These are phyloP conservation scores for Mortierella claussenii DNA, from an alignment of 192 early-diverging fungal species.

Conservation along the genomic window DNA sequence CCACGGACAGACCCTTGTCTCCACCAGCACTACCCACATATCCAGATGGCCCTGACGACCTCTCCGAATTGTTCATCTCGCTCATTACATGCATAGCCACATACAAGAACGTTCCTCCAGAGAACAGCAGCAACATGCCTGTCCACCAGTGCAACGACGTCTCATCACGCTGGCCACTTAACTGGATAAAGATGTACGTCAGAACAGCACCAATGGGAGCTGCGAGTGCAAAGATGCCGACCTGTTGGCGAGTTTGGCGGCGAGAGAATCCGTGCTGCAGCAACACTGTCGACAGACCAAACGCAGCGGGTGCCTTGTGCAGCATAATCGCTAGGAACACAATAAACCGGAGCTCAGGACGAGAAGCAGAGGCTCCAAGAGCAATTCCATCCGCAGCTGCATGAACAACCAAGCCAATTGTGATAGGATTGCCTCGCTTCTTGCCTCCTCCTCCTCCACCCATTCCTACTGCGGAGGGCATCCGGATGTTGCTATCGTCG, in stretches of 20 bases:
- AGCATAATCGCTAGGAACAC: constrained; percentile 96
- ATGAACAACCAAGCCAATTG: constrained; percentile 96
- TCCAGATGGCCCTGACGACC: constrained; percentile 14
- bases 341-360: constrained; percentile 72
- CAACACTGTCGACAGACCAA: constrained; percentile 90
- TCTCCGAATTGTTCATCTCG: constrained; percentile 57
- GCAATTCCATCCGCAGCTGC: constrained; percentile 96
- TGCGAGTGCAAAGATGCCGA: constrained; percentile 82
- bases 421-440: constrained; percentile 64
- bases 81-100: constrained; percentile 84
- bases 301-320: constrained; percentile 95
- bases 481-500: constrained; percentile 44
- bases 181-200: constrained; percentile 59
- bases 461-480: constrained; percentile 45
- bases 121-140: constrained; percentile 87
- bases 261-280: constrained; percentile 76
- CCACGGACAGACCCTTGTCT: constrained; percentile 40
- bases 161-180: constrained; percentile 50
- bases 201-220: constrained; percentile 86
- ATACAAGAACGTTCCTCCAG: constrained; percentile 91
- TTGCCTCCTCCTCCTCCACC: constrained; percentile 55
- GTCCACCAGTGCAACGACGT: constrained; percentile 76
- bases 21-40: constrained; percentile 37
- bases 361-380: constrained; percentile 84
- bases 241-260: constrained; percentile 75